Conservation (phyloP, 179 eudicot genomes). For the Beta lomatogona region DNA sequence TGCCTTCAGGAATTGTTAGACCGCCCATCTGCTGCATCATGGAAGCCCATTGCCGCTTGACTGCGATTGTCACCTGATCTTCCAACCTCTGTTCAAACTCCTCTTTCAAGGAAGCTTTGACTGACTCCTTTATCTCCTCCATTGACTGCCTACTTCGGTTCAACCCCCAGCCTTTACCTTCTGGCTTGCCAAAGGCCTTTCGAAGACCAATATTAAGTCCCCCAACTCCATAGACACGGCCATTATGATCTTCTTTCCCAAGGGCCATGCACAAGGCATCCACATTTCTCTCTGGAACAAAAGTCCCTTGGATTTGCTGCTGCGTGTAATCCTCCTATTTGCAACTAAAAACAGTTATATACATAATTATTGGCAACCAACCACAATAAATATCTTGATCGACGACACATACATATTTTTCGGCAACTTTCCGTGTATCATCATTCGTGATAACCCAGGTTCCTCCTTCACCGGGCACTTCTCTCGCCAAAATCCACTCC, state of each 20-base stretch:
- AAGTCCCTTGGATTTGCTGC: background rate
- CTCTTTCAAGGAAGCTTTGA: background rate
- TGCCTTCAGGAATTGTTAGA: too few species aligned
- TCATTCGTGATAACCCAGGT: background rate
- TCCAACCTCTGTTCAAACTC: background rate
- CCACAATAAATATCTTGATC: background rate
- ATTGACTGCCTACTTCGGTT: background rate
- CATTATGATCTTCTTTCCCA: background rate
- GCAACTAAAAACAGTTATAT: background rate
- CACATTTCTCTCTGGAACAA: background rate
- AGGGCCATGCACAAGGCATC: conserved; percentile 6
- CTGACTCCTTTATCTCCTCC: background rate
- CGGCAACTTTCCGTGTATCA: conserved; percentile 1
- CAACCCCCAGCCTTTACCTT: background rate
- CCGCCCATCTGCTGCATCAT: background rate
- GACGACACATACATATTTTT: background rate
- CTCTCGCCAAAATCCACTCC: background rate
- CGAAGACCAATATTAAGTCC: background rate
- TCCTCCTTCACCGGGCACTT: background rate
- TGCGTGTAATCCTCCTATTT: background rate
- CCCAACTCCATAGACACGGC: background rate
- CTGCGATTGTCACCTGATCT: background rate
- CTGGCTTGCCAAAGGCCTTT: conserved; percentile 1
- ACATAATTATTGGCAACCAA: background rate
- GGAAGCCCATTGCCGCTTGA: background rate